Base-by-base conservation (phyloP, 306 rosid genomes). In the Lotus japonicus region DNA sequence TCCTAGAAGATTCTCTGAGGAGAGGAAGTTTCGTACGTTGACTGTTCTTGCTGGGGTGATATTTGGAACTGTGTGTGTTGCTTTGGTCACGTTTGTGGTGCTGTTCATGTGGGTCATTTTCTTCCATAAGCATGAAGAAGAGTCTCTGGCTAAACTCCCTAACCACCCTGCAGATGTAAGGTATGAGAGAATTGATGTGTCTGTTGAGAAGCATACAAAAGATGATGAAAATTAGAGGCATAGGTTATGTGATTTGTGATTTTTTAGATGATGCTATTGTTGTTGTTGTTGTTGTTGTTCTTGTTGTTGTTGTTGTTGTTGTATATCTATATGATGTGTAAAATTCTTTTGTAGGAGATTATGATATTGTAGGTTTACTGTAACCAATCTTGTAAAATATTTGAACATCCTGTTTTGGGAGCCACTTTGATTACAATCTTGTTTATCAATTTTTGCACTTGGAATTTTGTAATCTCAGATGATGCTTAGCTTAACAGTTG, bases 181-280 rank as follows among this genome's bases (percentile, higher is more conserved):
- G 85, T 90, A 90, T 48, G 87, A 90, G 50, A 85, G 85, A 68
- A 80, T 90, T 69, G 73, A 78, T 62, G 89, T 90, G 21, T 77
- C 88, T 58, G 88, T 85, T 66, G 91, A 84, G 68, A 78, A 84
- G 38, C 83, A 65, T 43, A 42, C 31, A 4, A 18, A 33, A 2
- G 79, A 41, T 11, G 72, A 18, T 46, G 49, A 71, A 17, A 53
- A 41, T 56, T 80, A 62, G 82, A 71, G 14, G 1, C 2, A 5
- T 38, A 38, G 59, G 23, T 44, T 13, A 39, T 33, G 42, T 16
- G 19, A 18, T 38, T 73, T 19, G 3, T 11, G 6, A 1, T 43
- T 58, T 50, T n/a, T 49, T 71, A 71, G 68, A 36, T 76, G 23
- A 10, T 49, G 14, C 7, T 42, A 10, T 11, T 57, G 31, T 23